Evolutionary conservation across 2,329 filamentous ascomycete genomes (phyloP).

Genomic region (Phoma sp.): DNA sequence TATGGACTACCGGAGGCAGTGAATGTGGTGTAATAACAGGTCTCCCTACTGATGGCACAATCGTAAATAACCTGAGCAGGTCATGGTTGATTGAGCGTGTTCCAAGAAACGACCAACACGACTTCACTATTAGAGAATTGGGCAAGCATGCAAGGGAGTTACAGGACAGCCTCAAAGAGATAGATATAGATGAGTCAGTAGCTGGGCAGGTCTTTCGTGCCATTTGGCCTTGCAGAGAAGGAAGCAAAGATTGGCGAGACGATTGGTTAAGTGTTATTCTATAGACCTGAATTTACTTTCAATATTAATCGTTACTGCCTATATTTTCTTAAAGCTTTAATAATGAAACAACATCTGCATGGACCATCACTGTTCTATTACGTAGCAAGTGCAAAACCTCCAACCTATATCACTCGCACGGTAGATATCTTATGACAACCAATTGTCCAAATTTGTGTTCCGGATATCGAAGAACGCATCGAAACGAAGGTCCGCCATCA

Average conservation of each 20-base stretch:
- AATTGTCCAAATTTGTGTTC: no score
- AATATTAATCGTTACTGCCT: no score
- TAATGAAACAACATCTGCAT: no score
- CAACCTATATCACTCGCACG: no score
- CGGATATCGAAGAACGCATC: no score
- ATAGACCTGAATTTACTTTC: conserved; percentile 17
- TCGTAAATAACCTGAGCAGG: conserved; percentile 22
- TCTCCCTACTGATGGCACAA: neutral
- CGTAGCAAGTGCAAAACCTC: no score
- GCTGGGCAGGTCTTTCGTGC: conserved; percentile 16
- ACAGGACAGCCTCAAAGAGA: conserved; percentile 1
- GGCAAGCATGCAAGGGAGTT: conserved; percentile 17
- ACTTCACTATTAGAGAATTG: conserved; percentile 26
- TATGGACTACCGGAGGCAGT: conserved; percentile 25
- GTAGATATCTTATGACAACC: no score
- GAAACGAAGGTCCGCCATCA: no score
- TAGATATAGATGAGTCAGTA: neutral
- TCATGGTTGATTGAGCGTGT: conserved; percentile 32
- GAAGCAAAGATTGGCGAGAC: conserved; percentile 23
- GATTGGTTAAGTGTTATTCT: conserved; percentile 32
- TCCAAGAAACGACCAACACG: conserved; percentile 20
- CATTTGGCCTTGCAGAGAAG: conserved; percentile 25
- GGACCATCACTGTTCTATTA: no score
- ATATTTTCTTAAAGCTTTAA: no score
- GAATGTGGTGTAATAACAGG: conserved; percentile 3